Percentiles rank a stretch among this genome's conserved stretches.
phyloP scores from a whole-genome alignment of 2,329 filamentous ascomycete species.

The Hyphodiscus sp. region DNA sequence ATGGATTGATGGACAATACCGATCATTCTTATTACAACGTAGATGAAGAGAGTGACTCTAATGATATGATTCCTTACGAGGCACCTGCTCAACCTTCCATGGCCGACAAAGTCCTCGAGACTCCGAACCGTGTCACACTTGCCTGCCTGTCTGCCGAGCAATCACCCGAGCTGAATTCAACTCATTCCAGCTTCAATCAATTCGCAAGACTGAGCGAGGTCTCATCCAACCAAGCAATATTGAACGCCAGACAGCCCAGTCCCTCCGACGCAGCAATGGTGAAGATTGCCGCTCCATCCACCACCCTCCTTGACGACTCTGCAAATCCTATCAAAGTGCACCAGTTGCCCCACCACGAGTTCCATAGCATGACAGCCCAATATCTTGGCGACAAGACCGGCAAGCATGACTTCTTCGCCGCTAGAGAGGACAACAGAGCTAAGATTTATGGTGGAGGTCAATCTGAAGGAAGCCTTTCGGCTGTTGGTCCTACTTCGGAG shows the following conservation, averaged over 20 bases:
- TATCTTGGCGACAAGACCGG: conserved; percentile 24
- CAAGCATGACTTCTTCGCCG: conserved; percentile 28
- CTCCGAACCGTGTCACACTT: not conserved
- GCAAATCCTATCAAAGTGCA: not conserved
- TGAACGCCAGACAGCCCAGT: conserved; percentile 26
- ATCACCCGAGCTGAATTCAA: not conserved
- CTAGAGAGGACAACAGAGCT: conserved; percentile 26
- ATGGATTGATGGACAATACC: conserved; percentile 6
- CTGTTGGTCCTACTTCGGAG: not conserved
- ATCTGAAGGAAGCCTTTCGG: conserved; percentile 1
- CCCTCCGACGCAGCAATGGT: conserved; percentile 35
- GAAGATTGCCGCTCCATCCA: conserved; percentile 18
- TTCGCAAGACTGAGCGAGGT: not conserved
- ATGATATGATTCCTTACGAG: not conserved
- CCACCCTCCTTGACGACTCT: not conserved
- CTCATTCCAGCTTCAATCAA: not conserved
- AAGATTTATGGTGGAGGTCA: conserved; percentile 9
- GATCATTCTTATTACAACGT: not conserved
- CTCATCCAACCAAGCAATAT: not conserved
- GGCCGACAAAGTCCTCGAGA: not conserved
- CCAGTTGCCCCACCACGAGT: not conserved
- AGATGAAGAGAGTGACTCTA: not conserved
- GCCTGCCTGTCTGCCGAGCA: not conserved
- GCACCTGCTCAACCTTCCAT: not conserved
- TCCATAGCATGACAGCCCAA: conserved; percentile 8